Base-by-base conservation (phyloP, 768 basidiomycete genomes). In the Phylloporus rhodoxanthus region DNA sequence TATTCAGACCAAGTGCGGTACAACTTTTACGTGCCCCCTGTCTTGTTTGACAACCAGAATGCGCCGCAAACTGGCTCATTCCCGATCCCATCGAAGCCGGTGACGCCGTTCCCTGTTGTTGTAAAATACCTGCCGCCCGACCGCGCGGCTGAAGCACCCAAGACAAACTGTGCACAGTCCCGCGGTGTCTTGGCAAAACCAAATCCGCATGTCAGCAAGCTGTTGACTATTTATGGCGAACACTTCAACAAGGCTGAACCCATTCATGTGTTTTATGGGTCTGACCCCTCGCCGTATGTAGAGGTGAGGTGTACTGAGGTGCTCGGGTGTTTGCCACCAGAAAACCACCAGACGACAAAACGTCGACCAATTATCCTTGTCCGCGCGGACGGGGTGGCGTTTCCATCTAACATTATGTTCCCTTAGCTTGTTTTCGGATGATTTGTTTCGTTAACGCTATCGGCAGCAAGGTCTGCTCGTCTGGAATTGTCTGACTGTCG, bases 121-220 rank as follows among this genome's bases (percentile, higher is more conserved):
- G 87, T 91, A 58, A 92, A 92, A 74, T 92, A 91, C 70, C 83
- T 92, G 38, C 89, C 89, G 29, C 89, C 89, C 33, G 89, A 92
- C 63, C 85, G 89, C 49, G 89, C 89, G 32, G 79, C 86, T 6
- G 89, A 91, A 67, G 83, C 76, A 13, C 87, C 88, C 11, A 91
- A 91, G 68, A 72, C 80, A 32, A 82, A 81, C 58, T 82, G 84
- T 64, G 67, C 78, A 34, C 73, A 77, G 45, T 79, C 84, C 46
- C 80, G 86, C 26, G 83, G 79, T 29, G 77, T 83, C 48, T 68
- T 89, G 51, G 73, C 85, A 37, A 87, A 91, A 68, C 85, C 87
- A 21, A 87, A 82, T 60, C 84, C 86, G 23, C 84, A 87, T 58
- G 76, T 82, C 30, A 78, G 79, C 21, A 86, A 90, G 71, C 82